Evolutionary conservation across 108 stramenopile genomes (phyloP), one percentile per base, ranked within the genome.

Genomic region (Epithemia pelagica): DNA sequence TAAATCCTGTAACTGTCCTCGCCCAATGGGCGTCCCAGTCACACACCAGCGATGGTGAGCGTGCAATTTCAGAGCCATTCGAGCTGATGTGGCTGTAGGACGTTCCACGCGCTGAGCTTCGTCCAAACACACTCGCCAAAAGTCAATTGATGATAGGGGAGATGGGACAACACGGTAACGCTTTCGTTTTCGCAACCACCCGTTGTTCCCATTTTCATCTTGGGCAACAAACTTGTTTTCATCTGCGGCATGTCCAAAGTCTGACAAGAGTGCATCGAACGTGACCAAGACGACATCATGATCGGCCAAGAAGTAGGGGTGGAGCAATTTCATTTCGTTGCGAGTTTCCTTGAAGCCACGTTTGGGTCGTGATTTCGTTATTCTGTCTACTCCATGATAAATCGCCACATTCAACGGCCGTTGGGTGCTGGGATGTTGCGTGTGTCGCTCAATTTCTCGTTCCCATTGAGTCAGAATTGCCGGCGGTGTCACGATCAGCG

Each of bases 21-120:
- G 75, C 1, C 83, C 86, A 53, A 90, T 74, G 0, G 89, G 89
- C 0, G 89, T 90, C 19, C 89, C 89, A 28, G 75, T 63, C 7
- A 90, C 77, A 32, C 77, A 78, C 89, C 89, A 90, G 26, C 79
- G 65, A 55, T 76, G 61, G 2, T 62, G 52, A 1, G 76, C 67
- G 1, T 72, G 51, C 28, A 90, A 62, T 37, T 82, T 81, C 58
- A 80, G 32, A n/a, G 89, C 88, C 89, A 90, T 90, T 57, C 61
- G 62, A 26, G 89, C 89, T 3, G 84, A 82, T 29, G 72, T 69
- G 24, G 89, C 80, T 28, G 86, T 87, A 29, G 84, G 77, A 31
- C 70, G 58, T 66, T 87, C 82, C 0, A 90, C 78, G 10, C 79
- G 62, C 66, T 90, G 89, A 26, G 89, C 89, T 69, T 90, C 89